A percentile compares a stretch with the other conserved stretches of the same genome.
Conservation (phyloP, 371 early-diverging fungal genomes). For the Conidiobolus incongruus region DNA sequence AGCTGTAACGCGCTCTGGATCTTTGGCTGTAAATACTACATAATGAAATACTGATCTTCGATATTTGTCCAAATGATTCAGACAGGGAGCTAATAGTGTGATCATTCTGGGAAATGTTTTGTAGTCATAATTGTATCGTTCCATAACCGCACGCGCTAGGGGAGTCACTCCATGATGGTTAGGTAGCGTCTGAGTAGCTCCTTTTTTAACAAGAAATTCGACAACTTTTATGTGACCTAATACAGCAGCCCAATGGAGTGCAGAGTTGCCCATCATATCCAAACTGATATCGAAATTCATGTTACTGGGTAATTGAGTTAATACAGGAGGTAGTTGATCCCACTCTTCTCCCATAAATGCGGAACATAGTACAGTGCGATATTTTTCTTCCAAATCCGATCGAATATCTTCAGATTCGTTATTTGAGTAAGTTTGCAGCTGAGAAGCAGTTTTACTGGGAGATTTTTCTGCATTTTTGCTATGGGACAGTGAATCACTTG, state of each 20-base stretch:
- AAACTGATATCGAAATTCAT: slow-evolving; percentile 66
- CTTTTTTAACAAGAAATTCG: slow-evolving; percentile 40
- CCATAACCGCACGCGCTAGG: slow-evolving; percentile 69
- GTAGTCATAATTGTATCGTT: slow-evolving; percentile 67
- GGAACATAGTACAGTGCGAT: slow-evolving; percentile 41
- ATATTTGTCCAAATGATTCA: slow-evolving; percentile 52
- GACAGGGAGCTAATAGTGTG: slow-evolving; percentile 43
- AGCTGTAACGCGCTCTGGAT: slow-evolving; percentile 48
- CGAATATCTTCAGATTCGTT: not conserved
- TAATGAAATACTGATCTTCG: slow-evolving; percentile 85
- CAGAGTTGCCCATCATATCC: slow-evolving; percentile 84
- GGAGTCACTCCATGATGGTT: slow-evolving; percentile 79
- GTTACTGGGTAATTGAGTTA: slow-evolving; percentile 21
- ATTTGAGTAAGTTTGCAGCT: too few relatives aligned
- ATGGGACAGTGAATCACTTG: too few relatives aligned
- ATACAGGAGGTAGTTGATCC: slow-evolving; percentile 17
- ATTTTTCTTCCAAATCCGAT: slow-evolving; percentile 13
- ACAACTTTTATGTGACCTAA: slow-evolving; percentile 60
- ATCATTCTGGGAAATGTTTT: slow-evolving; percentile 59
- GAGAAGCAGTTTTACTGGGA: too few relatives aligned
- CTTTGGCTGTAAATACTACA: slow-evolving; percentile 50
- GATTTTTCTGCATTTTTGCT: too few relatives aligned
- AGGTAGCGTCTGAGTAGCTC: slow-evolving; percentile 41
- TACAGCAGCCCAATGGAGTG: slow-evolving; percentile 91
- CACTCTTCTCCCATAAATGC: slow-evolving; percentile 32